Evolutionary conservation across 2,329 filamentous ascomycete species (phyloP), one percentile per base, ranked within the genome.

Genomic region (Penicillium verrucosum): DNA sequence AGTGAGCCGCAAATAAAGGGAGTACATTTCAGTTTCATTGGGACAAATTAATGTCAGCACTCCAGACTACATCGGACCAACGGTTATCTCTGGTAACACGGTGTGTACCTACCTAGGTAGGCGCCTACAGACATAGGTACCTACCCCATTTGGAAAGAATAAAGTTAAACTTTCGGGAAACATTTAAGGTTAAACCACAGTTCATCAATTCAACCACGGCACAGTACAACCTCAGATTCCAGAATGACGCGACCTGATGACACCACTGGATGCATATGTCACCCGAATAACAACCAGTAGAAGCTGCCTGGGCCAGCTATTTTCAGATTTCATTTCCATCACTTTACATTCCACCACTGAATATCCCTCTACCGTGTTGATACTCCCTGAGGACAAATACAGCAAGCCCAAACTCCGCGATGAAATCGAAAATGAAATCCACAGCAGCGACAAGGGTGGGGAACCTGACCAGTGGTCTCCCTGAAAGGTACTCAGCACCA

Each of bases 381-480:
- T 80, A 78, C 72, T 77, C 43, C 70, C 76, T 4, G 77, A 75
- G 57, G 76, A 78, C 56, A 80, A 80, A 49, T 80, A 80, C 60
- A 78, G 73, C 38, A 75, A 80, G 54, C 78, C 78, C 1, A 64
- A 80, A 52, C 72, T 80, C 12, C 71, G 77, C 23, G 74, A 80
- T 43, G 61, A 80, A 59, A 69, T 80, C 58, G 80, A 80, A 64
- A 69, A 79, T 52, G 77, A 80, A 58, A 72, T 80, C 44, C 71
- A 80, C 44, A 60, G 73, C 5, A 60, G 73, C 42, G 77, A 78
- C 59, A 80, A 80, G 59, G 78, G 78, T 37, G 78, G 78, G 10
- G 74, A 73, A 34, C 77, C 78, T 14, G 77, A 78, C 2, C 77
- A 81, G 71, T 80, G 78, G 78, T 78, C 76, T 44, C 78, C 78